Evolutionary conservation across 2,329 filamentous ascomycete genomes (phyloP).

Genomic region (Canariomyces notabilis): DNA sequence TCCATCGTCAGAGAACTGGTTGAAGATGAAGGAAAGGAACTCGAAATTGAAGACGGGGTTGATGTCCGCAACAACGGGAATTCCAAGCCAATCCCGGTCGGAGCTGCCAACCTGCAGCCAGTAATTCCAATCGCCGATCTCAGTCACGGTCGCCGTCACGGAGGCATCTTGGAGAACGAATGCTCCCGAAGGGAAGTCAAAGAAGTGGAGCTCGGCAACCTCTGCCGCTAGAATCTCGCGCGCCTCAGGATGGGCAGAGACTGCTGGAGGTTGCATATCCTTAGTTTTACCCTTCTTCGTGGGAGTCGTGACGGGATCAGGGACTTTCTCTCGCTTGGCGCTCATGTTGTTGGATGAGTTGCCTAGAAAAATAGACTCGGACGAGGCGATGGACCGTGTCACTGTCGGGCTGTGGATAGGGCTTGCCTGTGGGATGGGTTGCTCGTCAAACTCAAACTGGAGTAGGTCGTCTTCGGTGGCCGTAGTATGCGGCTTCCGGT

Average conservation of each 20-base stretch:
- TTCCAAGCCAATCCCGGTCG: conserved; percentile 79
- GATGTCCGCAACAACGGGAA: conserved; percentile 80
- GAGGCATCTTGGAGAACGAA: conserved; percentile 75
- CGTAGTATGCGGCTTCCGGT: conserved; percentile 70
- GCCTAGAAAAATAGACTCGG: conserved; percentile 52
- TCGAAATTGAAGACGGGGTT: conserved; percentile 99
- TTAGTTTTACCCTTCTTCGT: conserved; percentile 28
- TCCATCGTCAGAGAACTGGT: conserved; percentile 84
- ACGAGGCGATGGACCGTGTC: conserved; percentile 50
- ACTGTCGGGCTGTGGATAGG: conserved; percentile 56
- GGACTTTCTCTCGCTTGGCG: conserved; percentile 38
- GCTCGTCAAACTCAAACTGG: conserved; percentile 72
- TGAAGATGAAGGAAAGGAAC: conserved; percentile 98
- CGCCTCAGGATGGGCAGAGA: conserved; percentile 63
- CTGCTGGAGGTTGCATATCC: conserved; percentile 42
- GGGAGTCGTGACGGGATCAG: conserved; percentile 12
- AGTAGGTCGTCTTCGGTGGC: conserved; percentile 76
- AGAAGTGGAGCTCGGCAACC: conserved; percentile 82
- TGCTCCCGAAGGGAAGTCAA: conserved; percentile 80
- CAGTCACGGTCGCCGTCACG: conserved; percentile 74
- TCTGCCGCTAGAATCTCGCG: conserved; percentile 71
- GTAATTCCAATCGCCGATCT: conserved; percentile 89
- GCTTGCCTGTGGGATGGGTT: conserved; percentile 60
- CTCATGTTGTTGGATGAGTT: conserved; percentile 43
- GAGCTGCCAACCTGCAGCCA: conserved; percentile 81